Base-by-base conservation (phyloP, 306 rosid genomes). In the Lathyrus aphaca region DNA sequence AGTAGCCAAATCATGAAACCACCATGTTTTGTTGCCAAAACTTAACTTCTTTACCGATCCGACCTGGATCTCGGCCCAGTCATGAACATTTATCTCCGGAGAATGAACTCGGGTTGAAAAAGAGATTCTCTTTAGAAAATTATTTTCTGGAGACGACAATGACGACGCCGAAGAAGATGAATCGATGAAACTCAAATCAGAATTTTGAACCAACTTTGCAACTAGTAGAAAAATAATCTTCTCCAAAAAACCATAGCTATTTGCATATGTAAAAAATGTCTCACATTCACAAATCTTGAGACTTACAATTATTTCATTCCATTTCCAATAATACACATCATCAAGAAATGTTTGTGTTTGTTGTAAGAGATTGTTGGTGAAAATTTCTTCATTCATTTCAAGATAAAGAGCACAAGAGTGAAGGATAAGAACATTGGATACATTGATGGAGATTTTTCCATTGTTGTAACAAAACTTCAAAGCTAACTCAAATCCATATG, bases 1-100 rank as follows among this genome's bases (percentile, higher is more conserved):
- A 69, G 69, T 38, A 30, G 89, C 51, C 80, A 91, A 69, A 64
- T 91, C 97, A 27, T 88, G 75, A 68, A 88, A 88, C 97, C 97
- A 91, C 96, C 96, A 86, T 3, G 79, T 80, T 74, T 80, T 86
- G 72, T 57, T 82, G 9, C 84, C 57, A 21, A 81, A 65, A 48
- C 9, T 74, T 40, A 76, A 75, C 74, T 79, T 84, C 3, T 16
- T 8, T 16, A 3, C 0, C 9, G 58, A 19, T 19, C 8, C 7
- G 2, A 11, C 7, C 8, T 21, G 35, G 9, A 23, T 53, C 59
- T 11, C 32, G 6, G 56, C 1, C 13, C 56, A 50, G 2, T 50
- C 14, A 1, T 3, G 1, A 50, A 50, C 29, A 50, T 46, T 56
- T n/a, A 65, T 82, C 37, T 84, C 79, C 3, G 88, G 87, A 27